Percentiles rank a stretch among this genome's conserved stretches.
phyloP scores from a whole-genome alignment of 345 rosid species.

The Triadica sebifera region DNA sequence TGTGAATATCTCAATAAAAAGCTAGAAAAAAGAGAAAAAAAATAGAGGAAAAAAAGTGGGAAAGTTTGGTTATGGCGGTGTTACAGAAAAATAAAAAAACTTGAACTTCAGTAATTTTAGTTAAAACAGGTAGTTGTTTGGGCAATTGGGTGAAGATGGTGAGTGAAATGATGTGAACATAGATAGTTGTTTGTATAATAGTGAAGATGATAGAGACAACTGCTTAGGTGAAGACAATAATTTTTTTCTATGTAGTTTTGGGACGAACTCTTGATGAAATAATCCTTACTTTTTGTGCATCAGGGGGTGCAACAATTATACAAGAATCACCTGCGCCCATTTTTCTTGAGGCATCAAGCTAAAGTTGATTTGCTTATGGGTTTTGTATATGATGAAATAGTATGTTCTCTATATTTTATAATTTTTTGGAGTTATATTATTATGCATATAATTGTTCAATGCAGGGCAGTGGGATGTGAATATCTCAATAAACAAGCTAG shows the following conservation, averaged over 20 bases:
- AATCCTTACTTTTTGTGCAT: background rate
- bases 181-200: too few relatives aligned
- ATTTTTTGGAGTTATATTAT: background rate
- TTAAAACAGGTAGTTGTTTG: too few relatives aligned
- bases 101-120: too few relatives aligned
- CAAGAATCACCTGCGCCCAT: conserved; percentile 54
- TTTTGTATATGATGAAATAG: conserved; percentile 45
- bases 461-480: background rate
- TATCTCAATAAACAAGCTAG: background rate
- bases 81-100: too few relatives aligned
- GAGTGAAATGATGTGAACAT: too few relatives aligned
- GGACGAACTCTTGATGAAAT: background rate
- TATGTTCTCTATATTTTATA: conserved; percentile 9
- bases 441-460: background rate
- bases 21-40: too few relatives aligned
- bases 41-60: too few relatives aligned
- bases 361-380: conserved; percentile 46
- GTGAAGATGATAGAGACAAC: too few relatives aligned
- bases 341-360: conserved; percentile 55
- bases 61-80: too few relatives aligned
- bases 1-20: background rate
- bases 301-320: conserved; percentile 65
- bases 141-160: too few relatives aligned
- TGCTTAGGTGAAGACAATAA: too few relatives aligned
- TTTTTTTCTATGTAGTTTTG: background rate